Percentiles rank a stretch among this genome's conserved stretches.
Conservation (phyloP, 345 rosid genomes). For the Syzygium jambos region DNA sequence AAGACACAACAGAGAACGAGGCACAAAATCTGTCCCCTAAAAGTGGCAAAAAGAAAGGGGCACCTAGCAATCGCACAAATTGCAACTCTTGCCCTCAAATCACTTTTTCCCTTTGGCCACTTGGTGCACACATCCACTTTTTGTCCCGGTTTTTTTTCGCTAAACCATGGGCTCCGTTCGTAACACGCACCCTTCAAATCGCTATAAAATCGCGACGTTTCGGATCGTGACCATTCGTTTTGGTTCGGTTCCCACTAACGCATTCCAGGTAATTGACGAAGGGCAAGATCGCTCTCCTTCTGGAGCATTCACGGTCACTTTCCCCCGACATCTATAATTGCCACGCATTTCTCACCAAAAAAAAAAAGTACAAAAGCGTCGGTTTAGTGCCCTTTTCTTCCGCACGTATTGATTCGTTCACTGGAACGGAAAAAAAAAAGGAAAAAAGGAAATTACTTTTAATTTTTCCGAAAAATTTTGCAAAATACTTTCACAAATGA, state of each 20-base stretch:
- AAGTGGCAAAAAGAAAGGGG: neutral
- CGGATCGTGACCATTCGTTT: neutral
- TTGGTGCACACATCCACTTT: neutral
- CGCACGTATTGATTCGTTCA: neutral
- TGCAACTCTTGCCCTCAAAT: neutral
- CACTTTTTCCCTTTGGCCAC: neutral
- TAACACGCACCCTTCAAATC: neutral
- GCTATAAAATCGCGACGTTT: neutral
- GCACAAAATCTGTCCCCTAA: neutral
- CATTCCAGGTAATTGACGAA: neutral
- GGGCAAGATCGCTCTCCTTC: neutral
- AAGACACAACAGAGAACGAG: neutral
- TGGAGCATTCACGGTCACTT: neutral
- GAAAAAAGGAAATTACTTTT: neutral
- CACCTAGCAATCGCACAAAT: neutral
- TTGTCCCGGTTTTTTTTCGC: neutral
- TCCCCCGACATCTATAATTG: neutral
- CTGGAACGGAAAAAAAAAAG: no score
- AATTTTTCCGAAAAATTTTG: neutral
- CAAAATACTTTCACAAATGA: neutral
- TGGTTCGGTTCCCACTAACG: neutral
- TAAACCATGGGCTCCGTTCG: neutral
- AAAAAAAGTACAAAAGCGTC: neutral
- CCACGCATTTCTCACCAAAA: neutral
- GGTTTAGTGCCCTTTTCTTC: neutral